Conservation (phyloP, 176 grass and related monocot species). For the Raddia guianensis region DNA sequence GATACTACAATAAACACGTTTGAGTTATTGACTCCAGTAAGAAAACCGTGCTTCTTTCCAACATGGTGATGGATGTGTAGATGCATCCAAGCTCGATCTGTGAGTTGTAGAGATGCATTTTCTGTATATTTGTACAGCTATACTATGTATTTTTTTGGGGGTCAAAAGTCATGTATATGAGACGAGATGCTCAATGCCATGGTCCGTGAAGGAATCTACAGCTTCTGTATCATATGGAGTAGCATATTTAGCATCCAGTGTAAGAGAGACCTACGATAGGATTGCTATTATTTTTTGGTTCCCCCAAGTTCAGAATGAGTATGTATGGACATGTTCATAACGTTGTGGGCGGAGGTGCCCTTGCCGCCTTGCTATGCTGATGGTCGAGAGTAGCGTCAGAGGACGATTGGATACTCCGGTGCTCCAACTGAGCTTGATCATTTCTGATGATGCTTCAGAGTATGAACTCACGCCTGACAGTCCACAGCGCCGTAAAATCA, state of each 20-base stretch:
- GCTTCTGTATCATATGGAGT: not conserved
- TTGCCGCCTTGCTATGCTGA: not conserved
- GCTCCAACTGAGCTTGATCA: too few species aligned
- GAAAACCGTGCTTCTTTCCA: not conserved
- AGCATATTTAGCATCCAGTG: not conserved
- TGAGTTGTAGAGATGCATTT: not conserved
- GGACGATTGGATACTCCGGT: not conserved
- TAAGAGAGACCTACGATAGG: not conserved
- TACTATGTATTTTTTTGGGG: constrained; percentile 3
- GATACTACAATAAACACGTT: constrained; percentile 5
- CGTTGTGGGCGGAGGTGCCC: not conserved
- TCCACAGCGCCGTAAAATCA: not conserved
- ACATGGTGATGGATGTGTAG: constrained; percentile 15
- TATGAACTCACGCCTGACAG: too few species aligned
- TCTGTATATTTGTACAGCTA: not conserved
- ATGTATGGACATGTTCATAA: not conserved
- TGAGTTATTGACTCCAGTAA: not conserved
- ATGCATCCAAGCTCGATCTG: not conserved
- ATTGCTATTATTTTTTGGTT: not conserved
- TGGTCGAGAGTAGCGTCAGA: not conserved
- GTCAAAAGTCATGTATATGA: constrained; percentile 10
- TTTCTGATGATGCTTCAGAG: not conserved
- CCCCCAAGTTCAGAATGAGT: constrained; percentile 6
- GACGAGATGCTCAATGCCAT: not conserved
- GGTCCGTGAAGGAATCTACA: constrained; percentile 3